Percentiles rank a stretch among this genome's conserved stretches.
phyloP scores from a whole-genome alignment of 23 red algal species.

The Cyanidiococcus yangmingshanensis region DNA sequence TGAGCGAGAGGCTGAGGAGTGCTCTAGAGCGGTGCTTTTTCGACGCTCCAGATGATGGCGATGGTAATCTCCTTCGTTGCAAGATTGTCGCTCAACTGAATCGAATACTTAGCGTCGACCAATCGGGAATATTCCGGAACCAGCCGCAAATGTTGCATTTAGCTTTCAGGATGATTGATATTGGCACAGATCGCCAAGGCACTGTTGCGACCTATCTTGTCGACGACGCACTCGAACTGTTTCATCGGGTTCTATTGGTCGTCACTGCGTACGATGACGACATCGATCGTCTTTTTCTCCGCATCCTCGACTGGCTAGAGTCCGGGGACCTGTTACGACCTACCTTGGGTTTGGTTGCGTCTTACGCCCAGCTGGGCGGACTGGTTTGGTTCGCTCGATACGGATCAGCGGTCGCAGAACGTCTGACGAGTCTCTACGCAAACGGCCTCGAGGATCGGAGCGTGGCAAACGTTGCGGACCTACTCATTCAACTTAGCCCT shows the following conservation, averaged over 20 bases:
- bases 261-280: background rate
- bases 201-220: background rate
- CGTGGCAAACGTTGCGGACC: background rate
- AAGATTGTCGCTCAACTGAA: background rate
- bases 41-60: background rate
- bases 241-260: background rate
- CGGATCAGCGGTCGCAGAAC: background rate
- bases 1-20: background rate
- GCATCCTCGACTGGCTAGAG: background rate
- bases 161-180: background rate
- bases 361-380: constrained; percentile 2
- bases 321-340: background rate
- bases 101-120: background rate
- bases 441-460: background rate
- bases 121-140: background rate
- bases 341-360: background rate
- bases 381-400: background rate
- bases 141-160: background rate
- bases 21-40: background rate
- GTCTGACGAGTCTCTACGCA: background rate
- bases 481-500: background rate
- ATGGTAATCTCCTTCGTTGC: background rate
- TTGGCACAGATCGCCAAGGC: background rate
- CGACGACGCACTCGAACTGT: constrained; percentile 4
- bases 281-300: background rate